Evolutionary conservation across 2,329 filamentous ascomycete species (phyloP), one percentile per base, ranked within the genome.

Genomic region (Talaromyces albobiverticillius): DNA sequence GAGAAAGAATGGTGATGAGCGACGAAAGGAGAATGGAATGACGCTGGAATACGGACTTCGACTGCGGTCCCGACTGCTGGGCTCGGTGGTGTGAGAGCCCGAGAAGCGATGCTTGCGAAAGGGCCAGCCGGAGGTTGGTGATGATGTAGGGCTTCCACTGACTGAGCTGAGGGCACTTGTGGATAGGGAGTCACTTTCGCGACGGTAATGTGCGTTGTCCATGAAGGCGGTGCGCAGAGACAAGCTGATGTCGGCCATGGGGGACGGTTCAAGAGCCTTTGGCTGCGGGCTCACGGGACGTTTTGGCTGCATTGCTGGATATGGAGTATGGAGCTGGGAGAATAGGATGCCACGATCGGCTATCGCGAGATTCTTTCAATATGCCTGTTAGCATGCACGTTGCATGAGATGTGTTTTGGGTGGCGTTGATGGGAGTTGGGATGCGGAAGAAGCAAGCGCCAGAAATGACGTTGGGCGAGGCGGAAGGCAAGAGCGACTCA

Each of bases 201-300:
- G 61, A 55, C 40, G 49, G 32, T 41, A 58, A 51, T 58, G 59
- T 56, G 53, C 51, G 45, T 60, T 59, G 53, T 59, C 55, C 51
- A 57, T 59, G 59, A 70, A 68, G 8, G 67, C 62, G 38, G 68
- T 68, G 56, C 62, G 63, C 25, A 71, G 59, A 34, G 65, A 63
- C 46, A 68, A 64, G 49, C 62, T 62, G 46, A 66, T 64, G 59
- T 67, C 53, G 53, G 66, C 56, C 63, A 62, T 58, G 53, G 68
- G 57, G 40, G 66, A 59, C 49, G 61, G 61, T 29, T 58, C 55
- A 20, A 63, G 52, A 34, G 46, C 46, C 50, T 42, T 46, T 23
- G 50, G 46, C 11, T 40, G 36, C 23, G 45, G 20, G 31, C 36
- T 54, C 32, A 50, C 43, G 38, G 55, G 23, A 31, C 42, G 53